Conservation (phyloP, 257 asterid species). For the Salvia splendens region DNA sequence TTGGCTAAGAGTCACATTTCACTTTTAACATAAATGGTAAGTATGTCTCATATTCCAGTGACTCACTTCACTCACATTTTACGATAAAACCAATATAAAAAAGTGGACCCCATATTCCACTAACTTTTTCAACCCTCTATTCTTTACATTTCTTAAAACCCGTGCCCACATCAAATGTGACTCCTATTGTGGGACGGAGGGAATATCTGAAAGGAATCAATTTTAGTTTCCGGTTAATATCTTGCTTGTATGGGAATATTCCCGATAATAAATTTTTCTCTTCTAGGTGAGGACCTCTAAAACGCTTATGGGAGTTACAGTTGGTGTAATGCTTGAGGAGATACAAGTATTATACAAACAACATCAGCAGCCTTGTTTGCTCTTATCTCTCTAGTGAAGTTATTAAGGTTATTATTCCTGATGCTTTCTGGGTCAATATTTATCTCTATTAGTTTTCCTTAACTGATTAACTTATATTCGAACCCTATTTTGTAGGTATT, state of each 20-base stretch:
- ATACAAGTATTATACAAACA: conserved; percentile 79
- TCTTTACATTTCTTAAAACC: no score
- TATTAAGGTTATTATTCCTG: conserved; percentile 64
- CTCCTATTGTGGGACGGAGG: no score
- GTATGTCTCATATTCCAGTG: no score
- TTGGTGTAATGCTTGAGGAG: conserved; percentile 94
- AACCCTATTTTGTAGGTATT: conserved; percentile 61
- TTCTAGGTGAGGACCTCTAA: conserved; percentile 87
- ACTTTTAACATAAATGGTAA: no score
- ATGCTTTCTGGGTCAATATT: conserved; percentile 23
- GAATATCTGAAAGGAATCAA: conserved; percentile 5
- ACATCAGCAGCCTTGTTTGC: conserved; percentile 91
- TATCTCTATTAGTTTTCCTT: not conserved
- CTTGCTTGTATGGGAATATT: conserved; percentile 26
- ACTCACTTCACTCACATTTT: no score
- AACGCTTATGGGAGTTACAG: conserved; percentile 85
- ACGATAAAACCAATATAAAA: no score
- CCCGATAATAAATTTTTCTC: conserved; percentile 22
- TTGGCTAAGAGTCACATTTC: no score
- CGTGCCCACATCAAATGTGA: no score
- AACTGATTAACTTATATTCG: conserved; percentile 25
- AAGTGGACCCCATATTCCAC: no score
- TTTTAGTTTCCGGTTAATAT: conserved; percentile 11
- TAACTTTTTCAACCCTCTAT: no score
- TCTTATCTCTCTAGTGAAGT: conserved; percentile 97